These are phyloP conservation scores for Pseudocercospora fuligena DNA, from an alignment of 2,329 filamentous ascomycete species.

Conservation along the genomic window DNA sequence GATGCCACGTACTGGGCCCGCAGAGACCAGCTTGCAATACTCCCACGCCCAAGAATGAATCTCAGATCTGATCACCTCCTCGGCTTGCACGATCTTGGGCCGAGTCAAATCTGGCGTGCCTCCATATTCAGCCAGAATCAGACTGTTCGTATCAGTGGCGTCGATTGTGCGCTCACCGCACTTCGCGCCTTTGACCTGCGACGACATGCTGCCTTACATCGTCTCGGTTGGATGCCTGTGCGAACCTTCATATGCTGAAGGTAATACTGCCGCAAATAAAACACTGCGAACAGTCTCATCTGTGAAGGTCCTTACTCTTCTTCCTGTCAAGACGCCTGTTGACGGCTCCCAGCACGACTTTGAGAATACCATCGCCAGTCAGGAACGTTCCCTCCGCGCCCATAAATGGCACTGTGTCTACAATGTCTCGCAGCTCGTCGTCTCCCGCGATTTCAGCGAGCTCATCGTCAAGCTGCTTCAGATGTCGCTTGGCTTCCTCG, in stretches of 20 bases:
- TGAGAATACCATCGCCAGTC: conserved; percentile 74
- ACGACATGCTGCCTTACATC: conserved; percentile 38
- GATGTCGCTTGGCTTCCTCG: conserved; percentile 63
- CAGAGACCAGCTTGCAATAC: not conserved
- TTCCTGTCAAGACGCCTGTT: conserved; percentile 67
- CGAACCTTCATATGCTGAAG: conserved; percentile 32
- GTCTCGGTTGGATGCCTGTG: conserved; percentile 23
- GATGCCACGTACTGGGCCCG: not conserved
- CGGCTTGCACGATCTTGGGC: not conserved
- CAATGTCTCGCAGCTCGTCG: conserved; percentile 76
- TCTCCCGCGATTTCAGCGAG: conserved; percentile 59
- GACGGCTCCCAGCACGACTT: conserved; percentile 79
- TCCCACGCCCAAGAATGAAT: not conserved
- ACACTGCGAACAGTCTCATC: not conserved
- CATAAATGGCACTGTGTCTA: conserved; percentile 83
- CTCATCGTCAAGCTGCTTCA: conserved; percentile 77
- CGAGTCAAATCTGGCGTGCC: conserved; percentile 30
- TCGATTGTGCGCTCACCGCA: conserved; percentile 48
- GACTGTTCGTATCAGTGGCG: conserved; percentile 54
- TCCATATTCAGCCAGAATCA: conserved; percentile 52
- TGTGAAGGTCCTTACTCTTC: conserved; percentile 13
- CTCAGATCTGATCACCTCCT: not conserved
- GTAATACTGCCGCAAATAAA: conserved; percentile 12
- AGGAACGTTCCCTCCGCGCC: conserved; percentile 58
- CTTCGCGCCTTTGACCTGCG: conserved; percentile 34